Evolutionary conservation across 495 filamentous ascomycete genomes (phyloP).

Genomic region (Melanomma pulvis-pyrius): DNA sequence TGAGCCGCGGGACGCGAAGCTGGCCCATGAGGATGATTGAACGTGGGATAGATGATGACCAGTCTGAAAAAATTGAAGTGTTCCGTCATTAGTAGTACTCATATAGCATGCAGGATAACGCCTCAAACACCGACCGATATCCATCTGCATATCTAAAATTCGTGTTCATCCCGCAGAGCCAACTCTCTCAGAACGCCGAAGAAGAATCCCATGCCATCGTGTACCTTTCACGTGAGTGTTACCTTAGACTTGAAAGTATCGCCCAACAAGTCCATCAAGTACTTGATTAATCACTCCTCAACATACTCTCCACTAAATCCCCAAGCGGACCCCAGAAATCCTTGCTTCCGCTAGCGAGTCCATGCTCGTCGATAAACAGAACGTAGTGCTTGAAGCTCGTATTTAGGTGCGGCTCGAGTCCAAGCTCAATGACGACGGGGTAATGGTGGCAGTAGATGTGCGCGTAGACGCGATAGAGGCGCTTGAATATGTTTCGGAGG

Average conservation of each 20-base stretch:
- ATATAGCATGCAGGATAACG: background rate
- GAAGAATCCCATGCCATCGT: background rate
- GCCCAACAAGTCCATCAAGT: too few relatives aligned
- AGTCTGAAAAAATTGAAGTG: background rate
- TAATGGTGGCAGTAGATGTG: constrained; percentile 99
- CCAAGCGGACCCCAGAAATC: constrained; percentile 98
- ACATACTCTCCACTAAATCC: constrained; percentile 95
- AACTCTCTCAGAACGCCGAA: background rate
- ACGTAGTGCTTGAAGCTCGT: constrained; percentile 99
- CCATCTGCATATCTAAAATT: constrained; percentile 8
- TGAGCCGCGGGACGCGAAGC: too few relatives aligned
- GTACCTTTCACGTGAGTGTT: background rate
- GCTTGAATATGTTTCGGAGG: constrained; percentile 94
- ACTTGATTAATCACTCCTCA: constrained; percentile 74
- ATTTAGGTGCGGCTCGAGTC: constrained; percentile 95
- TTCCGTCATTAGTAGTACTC: background rate
- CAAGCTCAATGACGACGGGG: constrained; percentile 91
- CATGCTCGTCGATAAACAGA: constrained; percentile 93
- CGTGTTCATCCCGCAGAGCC: background rate
- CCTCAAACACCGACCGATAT: background rate
- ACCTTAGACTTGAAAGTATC: too few relatives aligned
- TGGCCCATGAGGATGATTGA: too few relatives aligned
- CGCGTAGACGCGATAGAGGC: constrained; percentile 96
- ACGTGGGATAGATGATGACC: background rate
- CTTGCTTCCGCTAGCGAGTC: constrained; percentile 76